Base-by-base conservation (phyloP, 306 rosid genomes). In the Trichosanthes truncata region DNA sequence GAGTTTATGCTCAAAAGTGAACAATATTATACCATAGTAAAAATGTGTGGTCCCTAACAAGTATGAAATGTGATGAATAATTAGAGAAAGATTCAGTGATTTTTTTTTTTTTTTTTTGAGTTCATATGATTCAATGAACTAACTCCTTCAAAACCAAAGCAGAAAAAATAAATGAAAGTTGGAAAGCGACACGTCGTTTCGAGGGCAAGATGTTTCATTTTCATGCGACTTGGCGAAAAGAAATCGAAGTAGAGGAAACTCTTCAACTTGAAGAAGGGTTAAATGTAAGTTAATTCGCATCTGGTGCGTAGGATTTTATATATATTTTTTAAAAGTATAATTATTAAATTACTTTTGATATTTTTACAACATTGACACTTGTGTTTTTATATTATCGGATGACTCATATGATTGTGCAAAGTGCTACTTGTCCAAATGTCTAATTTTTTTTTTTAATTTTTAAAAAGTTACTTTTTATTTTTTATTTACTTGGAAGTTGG, bases 191-290 rank as follows among this genome's bases (percentile, higher is more conserved):
- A 66, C 8, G 74, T 66, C 49, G 74, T 66, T 66, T 66, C 0
- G 46, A 18, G 48, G 48, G 48, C 1, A 33, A 68, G 75, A 20
- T 3, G 33, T n/a, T 41, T 4, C 17, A 4, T 35, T 7, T 36
- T 11, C 31, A 10, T 69, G 76, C 52, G 76, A 69, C 76, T 21
- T 23, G 76, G 76, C 76, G 76, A 69, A 69, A 43, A 21, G 36
- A 69, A 43, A 43, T 43, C n/a, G 53, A 10, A 43, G 29, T 0
- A 21, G 25, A 38, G 74, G 35, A 35, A 36, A 6, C 76, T 43
- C 76, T 69, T 69, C 55, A 43, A 21, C 12, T 43, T 13, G 33
- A n/a, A 41, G 0, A 69, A 40, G 76, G 76, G 76, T 69, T 69
- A 41, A 67, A 21, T n/a, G 10, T 4, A 15, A 14, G 13, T 14